Evolutionary conservation across 768 basidiomycete species (phyloP).

Genomic region (Scleroderma bovista): DNA sequence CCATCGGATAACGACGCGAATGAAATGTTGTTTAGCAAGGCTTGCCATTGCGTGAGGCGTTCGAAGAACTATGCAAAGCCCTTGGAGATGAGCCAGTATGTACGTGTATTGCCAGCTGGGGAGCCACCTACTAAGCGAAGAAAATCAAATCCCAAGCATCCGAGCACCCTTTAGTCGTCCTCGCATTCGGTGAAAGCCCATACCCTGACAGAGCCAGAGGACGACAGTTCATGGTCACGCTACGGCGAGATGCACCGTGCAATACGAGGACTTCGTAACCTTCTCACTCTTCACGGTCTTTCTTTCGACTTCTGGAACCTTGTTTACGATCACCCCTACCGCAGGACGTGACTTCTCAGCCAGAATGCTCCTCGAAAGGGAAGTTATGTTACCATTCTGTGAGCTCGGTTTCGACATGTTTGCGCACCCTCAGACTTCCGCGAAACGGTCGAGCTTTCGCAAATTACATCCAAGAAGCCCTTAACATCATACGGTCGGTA

Average conservation of each 20-base stretch:
- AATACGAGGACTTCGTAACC: too few species aligned
- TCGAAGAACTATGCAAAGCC: not conserved
- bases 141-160: not conserved
- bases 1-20: too few species aligned
- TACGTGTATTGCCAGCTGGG: not conserved
- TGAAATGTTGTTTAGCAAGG: not conserved
- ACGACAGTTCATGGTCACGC: too few species aligned
- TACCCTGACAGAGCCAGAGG: conserved; percentile 2
- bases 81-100: not conserved
- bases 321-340: conserved; percentile 9
- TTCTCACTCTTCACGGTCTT: conserved; percentile 14
- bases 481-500: conserved; percentile 21
- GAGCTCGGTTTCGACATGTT: conserved; percentile 19
- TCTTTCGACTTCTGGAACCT: conserved; percentile 18
- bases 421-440: conserved; percentile 3
- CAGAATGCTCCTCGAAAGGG: conserved; percentile 7
- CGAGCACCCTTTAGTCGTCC: conserved; percentile 6
- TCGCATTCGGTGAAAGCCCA: conserved; percentile 23
- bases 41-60: not conserved
- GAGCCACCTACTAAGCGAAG: not conserved
- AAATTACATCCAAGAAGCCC: not conserved
- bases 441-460: not conserved
- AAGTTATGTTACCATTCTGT: conserved; percentile 6
- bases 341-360: conserved; percentile 2
- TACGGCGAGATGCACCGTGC: too few species aligned